These are phyloP conservation scores for Suhomyces vadensis DNA, from an alignment of 805 yeast species.

Conservation along the genomic window DNA sequence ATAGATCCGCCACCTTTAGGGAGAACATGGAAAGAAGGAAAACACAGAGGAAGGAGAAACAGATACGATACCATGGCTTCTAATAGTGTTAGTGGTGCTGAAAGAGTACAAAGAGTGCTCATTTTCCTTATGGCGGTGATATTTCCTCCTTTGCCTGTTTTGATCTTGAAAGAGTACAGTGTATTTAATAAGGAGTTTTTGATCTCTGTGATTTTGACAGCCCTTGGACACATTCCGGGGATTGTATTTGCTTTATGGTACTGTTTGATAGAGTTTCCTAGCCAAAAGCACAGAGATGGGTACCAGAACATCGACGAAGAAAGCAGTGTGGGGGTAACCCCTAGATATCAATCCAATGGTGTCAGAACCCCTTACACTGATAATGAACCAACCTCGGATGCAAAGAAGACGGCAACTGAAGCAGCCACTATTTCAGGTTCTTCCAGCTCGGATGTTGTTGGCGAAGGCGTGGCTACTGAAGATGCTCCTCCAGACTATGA, in stretches of 20 bases:
- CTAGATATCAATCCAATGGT: neutral
- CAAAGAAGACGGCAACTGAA: neutral
- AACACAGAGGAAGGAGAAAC: neutral
- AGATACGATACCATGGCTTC: neutral
- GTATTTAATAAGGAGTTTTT: slow-evolving; percentile 36
- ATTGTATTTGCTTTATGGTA: slow-evolving; percentile 31
- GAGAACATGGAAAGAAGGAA: too few relatives aligned
- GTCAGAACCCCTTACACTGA: slow-evolving; percentile 1
- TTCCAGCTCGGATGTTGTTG: neutral
- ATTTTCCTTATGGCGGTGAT: slow-evolving; percentile 33
- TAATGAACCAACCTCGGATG: neutral
- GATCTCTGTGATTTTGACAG: slow-evolving; percentile 31
- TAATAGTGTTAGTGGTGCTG: neutral
- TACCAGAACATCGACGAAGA: slow-evolving; percentile 26
- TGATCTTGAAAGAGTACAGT: slow-evolving; percentile 29
- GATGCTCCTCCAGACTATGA: slow-evolving; percentile 25
- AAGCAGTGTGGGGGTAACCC: slow-evolving; percentile 2
- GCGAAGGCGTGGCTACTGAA: neutral
- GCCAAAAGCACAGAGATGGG: slow-evolving; percentile 15
- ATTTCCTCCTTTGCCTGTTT: slow-evolving; percentile 42
- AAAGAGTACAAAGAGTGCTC: slow-evolving; percentile 23
- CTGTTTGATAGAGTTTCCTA: slow-evolving; percentile 7
- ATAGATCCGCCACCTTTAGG: neutral
- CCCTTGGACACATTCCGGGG: slow-evolving; percentile 37
- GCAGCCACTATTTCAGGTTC: neutral